Percentiles rank a stretch among this genome's conserved stretches.
These are phyloP conservation scores for Pugionium cornutum DNA, from an alignment of 345 rosid genomes.

Conservation along the genomic window DNA sequence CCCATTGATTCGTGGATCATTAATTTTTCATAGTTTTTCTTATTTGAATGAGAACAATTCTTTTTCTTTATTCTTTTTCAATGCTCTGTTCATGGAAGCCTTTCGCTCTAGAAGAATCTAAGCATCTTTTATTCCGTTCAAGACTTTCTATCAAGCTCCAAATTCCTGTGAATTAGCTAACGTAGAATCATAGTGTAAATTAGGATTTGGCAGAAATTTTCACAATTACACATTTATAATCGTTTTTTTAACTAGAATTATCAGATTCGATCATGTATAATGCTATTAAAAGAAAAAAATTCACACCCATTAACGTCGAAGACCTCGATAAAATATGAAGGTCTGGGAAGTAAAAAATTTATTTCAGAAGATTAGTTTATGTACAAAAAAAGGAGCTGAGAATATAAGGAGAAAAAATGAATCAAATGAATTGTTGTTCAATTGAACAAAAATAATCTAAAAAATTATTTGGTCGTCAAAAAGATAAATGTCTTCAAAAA, in stretches of 20 bases:
- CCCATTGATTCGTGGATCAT: background rate
- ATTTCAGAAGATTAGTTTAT: constrained; percentile 5
- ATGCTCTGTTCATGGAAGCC: background rate
- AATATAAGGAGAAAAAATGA: background rate
- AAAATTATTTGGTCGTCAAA: constrained; percentile 1
- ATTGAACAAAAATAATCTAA: background rate
- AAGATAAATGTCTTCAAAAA: constrained; percentile 5
- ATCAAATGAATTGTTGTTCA: constrained; percentile 24
- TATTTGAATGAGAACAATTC: constrained; percentile 23
- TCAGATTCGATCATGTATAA: background rate
- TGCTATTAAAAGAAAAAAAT: background rate
- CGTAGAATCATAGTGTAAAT: background rate
- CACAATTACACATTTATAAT: background rate
- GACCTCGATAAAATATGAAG: no score
- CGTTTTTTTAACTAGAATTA: background rate
- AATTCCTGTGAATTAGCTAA: background rate
- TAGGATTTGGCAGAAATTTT: background rate
- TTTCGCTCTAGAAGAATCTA: background rate
- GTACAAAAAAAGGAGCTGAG: constrained; percentile 17
- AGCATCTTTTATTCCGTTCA: background rate
- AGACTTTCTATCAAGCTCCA: background rate
- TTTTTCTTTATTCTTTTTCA: constrained; percentile 1
- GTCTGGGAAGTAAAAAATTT: background rate
- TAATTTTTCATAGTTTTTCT: constrained; percentile 11
- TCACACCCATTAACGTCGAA: background rate